Conservation (phyloP, 2,329 filamentous ascomycete species). For the Chaetothyriales sp. region DNA sequence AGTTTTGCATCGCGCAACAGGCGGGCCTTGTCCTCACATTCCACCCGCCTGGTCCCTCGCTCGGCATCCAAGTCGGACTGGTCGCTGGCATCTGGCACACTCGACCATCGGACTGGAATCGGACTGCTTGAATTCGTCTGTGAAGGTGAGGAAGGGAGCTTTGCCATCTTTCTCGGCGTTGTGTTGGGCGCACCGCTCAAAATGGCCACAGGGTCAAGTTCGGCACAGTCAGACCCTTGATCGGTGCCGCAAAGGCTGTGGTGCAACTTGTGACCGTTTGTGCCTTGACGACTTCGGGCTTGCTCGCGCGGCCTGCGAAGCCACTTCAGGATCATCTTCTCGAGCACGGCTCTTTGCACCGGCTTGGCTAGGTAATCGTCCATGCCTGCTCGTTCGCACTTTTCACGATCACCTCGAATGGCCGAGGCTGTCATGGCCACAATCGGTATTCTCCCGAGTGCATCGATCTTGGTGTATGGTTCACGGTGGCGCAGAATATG, state of each 20-base stretch:
- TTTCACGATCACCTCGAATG: slow-evolving; percentile 61
- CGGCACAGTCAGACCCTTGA: slow-evolving; percentile 13
- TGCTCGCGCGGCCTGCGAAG: slow-evolving; percentile 19
- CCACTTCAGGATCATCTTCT: slow-evolving; percentile 60
- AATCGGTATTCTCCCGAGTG: slow-evolving; percentile 49
- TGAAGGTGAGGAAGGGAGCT: not conserved
- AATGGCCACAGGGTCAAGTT: slow-evolving; percentile 4
- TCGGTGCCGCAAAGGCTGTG: slow-evolving; percentile 6
- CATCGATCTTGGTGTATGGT: slow-evolving; percentile 45
- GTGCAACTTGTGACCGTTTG: not conserved
- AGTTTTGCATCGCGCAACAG: slow-evolving; percentile 40
- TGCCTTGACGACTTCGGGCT: not conserved
- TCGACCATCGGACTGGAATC: slow-evolving; percentile 13
- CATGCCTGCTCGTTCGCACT: slow-evolving; percentile 60
- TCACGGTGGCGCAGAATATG: slow-evolving; percentile 54
- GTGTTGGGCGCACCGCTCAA: not conserved
- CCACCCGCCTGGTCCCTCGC: slow-evolving; percentile 30
- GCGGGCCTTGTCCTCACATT: slow-evolving; percentile 41
- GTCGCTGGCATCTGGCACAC: slow-evolving; percentile 8
- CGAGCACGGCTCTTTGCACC: slow-evolving; percentile 51
- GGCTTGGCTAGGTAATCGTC: slow-evolving; percentile 63
- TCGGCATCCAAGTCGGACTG: slow-evolving; percentile 27
- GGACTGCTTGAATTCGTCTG: not conserved
- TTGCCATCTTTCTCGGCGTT: not conserved
- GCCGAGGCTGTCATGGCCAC: slow-evolving; percentile 72